These are phyloP conservation scores for Hypoxylon sp. DNA, from an alignment of 2,329 filamentous ascomycete genomes.

Conservation along the genomic window DNA sequence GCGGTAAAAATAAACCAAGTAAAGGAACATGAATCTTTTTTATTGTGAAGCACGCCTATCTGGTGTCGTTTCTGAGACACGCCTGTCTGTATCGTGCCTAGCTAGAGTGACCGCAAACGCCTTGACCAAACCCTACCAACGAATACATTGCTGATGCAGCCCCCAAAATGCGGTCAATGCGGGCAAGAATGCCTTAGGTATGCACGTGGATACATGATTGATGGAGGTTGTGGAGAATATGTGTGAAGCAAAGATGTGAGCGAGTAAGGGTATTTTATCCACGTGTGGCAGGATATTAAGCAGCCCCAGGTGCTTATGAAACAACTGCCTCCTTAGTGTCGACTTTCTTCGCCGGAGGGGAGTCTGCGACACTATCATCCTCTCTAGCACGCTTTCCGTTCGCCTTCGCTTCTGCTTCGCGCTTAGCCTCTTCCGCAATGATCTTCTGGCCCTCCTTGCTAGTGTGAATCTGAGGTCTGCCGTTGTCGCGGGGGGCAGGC, in stretches of 20 bases:
- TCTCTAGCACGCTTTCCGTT: slow-evolving; percentile 71
- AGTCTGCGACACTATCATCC: slow-evolving; percentile 62
- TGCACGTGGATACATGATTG: neutral
- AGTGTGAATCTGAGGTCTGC: slow-evolving; percentile 62
- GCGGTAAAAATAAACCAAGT: neutral
- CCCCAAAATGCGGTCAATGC: slow-evolving; percentile 19
- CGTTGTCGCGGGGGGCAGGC: slow-evolving; percentile 54
- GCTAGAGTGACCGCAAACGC: slow-evolving; percentile 31
- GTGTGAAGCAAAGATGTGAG: slow-evolving; percentile 7
- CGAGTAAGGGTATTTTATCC: slow-evolving; percentile 4
- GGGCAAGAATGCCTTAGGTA: neutral
- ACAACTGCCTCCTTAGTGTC: slow-evolving; percentile 63
- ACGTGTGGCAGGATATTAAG: slow-evolving; percentile 3
- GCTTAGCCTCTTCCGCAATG: slow-evolving; percentile 48
- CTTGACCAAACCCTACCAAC: slow-evolving; percentile 19
- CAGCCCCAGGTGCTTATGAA: slow-evolving; percentile 34
- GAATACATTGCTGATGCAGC: slow-evolving; percentile 22
- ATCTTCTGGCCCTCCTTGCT: slow-evolving; percentile 59
- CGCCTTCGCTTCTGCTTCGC: slow-evolving; percentile 39
- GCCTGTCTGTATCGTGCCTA: slow-evolving; percentile 19
- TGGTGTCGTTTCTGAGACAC: neutral
- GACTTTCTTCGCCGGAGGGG: slow-evolving; percentile 73
- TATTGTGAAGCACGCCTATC: slow-evolving; percentile 10
- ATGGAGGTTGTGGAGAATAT: slow-evolving; percentile 10
- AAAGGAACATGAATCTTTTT: slow-evolving; percentile 15